phyloP scores from a whole-genome alignment of 2,329 filamentous ascomycete species.

The Cladophialophora psammophila region DNA sequence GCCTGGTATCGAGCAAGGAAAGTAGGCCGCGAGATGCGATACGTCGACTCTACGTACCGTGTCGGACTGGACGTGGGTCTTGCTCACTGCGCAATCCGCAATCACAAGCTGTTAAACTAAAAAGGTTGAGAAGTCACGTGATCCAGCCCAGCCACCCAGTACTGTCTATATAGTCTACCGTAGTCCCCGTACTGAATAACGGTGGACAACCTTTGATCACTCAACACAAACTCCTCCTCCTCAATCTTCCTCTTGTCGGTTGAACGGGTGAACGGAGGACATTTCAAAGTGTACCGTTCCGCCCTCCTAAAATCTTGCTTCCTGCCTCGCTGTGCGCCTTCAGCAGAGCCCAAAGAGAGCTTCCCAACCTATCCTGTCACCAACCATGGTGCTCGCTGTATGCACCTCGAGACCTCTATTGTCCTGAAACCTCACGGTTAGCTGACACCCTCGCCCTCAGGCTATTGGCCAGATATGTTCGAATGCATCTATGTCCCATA shows the following conservation, averaged over 20 bases:
- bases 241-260: not conserved
- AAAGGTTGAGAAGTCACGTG: no score
- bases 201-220: no score
- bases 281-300: not conserved
- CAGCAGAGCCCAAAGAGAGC: not conserved
- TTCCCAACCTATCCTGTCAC: not conserved
- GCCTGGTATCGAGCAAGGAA: no score
- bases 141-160: no score
- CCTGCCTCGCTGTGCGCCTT: not conserved
- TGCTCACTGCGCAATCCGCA: no score
- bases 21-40: no score
- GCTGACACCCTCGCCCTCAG: constrained; percentile 53
- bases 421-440: constrained; percentile 6
- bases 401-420: constrained; percentile 10
- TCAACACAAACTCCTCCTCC: not conserved
- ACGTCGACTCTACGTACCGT: no score
- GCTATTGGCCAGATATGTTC: constrained; percentile 91
- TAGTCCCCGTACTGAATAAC: no score
- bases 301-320: not conserved
- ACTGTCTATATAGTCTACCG: no score
- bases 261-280: constrained; percentile 15
- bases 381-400: constrained; percentile 40
- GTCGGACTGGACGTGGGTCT: no score
- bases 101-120: no score
- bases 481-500: constrained; percentile 77